These are phyloP conservation scores for Dysphania ambrosioides DNA, from an alignment of 148 eudicot genomes.

Conservation along the genomic window DNA sequence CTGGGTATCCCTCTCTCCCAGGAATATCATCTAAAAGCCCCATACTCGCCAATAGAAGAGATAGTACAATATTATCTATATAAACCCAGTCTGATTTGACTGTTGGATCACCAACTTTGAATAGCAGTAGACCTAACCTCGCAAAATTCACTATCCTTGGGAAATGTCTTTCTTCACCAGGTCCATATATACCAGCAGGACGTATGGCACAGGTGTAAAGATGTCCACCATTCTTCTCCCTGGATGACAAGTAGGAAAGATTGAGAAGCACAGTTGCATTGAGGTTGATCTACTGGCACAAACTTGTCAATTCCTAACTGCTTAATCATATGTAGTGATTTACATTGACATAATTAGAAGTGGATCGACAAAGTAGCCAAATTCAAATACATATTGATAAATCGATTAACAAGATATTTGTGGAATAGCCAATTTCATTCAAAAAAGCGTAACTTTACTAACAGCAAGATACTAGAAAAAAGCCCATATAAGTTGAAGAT, in stretches of 20 bases:
- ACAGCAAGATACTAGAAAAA: too few relatives aligned
- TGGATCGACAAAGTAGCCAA: too few relatives aligned
- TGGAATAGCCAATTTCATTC: too few relatives aligned
- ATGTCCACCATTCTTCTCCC: constrained; percentile 57
- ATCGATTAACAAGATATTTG: too few relatives aligned
- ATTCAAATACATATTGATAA: too few relatives aligned
- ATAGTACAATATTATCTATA: constrained; percentile 74
- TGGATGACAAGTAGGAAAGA: constrained; percentile 32
- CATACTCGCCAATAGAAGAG: constrained; percentile 89
- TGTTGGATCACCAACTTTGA: constrained; percentile 59
- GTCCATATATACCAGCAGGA: constrained; percentile 94
- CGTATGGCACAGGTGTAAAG: constrained; percentile 87
- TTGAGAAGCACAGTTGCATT: constrained; percentile 6
- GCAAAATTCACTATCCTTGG: constrained; percentile 66
- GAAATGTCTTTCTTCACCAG: constrained; percentile 91
- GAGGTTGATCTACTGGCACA: not conserved
- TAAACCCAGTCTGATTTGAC: constrained; percentile 85
- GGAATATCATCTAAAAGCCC: constrained; percentile 94
- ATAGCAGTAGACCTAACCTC: constrained; percentile 64
- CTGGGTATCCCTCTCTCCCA: constrained; percentile 53
- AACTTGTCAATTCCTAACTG: not conserved
- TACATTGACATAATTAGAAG: too few relatives aligned
- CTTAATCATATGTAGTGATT: too few relatives aligned
- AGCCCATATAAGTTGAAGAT: too few relatives aligned
- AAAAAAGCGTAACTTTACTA: too few relatives aligned